Evolutionary conservation across 2,329 filamentous ascomycete genomes (phyloP), one percentile per base, ranked within the genome.

Genomic region (Blumeria graminis): DNA sequence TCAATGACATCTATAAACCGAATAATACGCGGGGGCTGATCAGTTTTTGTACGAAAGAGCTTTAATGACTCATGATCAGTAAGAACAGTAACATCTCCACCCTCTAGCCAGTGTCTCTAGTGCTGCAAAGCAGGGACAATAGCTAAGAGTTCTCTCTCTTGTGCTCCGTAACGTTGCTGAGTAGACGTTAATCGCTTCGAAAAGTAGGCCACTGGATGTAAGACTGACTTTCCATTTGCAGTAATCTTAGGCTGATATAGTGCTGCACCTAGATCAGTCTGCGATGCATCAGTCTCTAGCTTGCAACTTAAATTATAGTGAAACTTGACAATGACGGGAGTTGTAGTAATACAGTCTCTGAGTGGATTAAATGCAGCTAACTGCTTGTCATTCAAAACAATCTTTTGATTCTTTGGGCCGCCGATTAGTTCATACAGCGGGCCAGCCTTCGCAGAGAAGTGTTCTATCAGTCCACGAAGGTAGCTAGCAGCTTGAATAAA

Each of bases 131-230:
- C 35, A 41, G 41, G 36, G 2, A 41, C 35, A 55, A 55, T 55
- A 43, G 52, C 52, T 11, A 55, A 55, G 35, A 55, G 52, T n/a
- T 55, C 35, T 33, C 35, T 41, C 36, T 55, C 52, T 33, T 55
- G 36, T 43, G 36, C 36, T 32, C 36, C 36, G 52, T 55, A 43
- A 33, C 36, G 35, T 55, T 55, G 36, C 51, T 54, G 14, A 22
- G 45, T 50, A 32, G 22, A 5, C 22, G 18, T 22, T 33, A 52
- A 35, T 28, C 32, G 48, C 32, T 52, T 34, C 32, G 48, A 52
- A 28, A 52, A 52, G 48, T 52, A 52, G 48, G 32, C 48, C 35
- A 52, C 48, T 52, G 28, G 22, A n/a, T 52, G 28, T 33, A 52
- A 52, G 28, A 52, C 48, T 52, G 48, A 35, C 3, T 52, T 52